Conservation (phyloP, 2,329 filamentous ascomycete species). For the Bipolaris victoriae region DNA sequence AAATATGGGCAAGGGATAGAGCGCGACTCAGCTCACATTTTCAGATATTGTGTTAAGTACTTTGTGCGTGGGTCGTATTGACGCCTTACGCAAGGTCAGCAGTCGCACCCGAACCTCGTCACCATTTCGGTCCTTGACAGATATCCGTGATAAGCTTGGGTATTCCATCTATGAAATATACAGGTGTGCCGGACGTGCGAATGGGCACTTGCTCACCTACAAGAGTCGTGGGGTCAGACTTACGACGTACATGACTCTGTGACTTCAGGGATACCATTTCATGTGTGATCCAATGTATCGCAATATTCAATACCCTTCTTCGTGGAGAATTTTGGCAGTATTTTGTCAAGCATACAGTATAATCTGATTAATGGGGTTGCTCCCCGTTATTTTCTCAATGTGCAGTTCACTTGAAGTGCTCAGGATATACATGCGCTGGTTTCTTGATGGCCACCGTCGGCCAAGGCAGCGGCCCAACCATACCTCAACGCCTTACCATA, state of each 20-base stretch:
- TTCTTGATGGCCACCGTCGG: conserved; percentile 38
- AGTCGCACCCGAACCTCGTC: conserved; percentile 9
- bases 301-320: conserved; percentile 31
- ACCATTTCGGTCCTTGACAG: conserved; percentile 24
- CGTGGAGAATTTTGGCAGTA: conserved; percentile 35
- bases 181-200: neutral
- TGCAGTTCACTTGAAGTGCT: conserved; percentile 29
- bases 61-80: conserved; percentile 18
- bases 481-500: conserved; percentile 14
- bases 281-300: conserved; percentile 34
- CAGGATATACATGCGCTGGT: conserved; percentile 25
- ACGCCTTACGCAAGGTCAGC: conserved; percentile 26
- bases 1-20: too few relatives aligned
- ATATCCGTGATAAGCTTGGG: conserved; percentile 28
- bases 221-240: conserved; percentile 26
- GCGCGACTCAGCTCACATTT: too few relatives aligned
- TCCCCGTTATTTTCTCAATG: conserved; percentile 43
- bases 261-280: conserved; percentile 45
- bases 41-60: neutral
- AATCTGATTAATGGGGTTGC: conserved; percentile 12
- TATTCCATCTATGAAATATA: conserved; percentile 25
- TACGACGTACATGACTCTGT: conserved; percentile 36
- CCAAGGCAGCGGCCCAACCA: conserved; percentile 43
- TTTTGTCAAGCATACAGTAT: conserved; percentile 45
- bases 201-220: conserved; percentile 7